Evolutionary conservation across 306 rosid species (phyloP).

Genomic region (Mucuna pruriens): DNA sequence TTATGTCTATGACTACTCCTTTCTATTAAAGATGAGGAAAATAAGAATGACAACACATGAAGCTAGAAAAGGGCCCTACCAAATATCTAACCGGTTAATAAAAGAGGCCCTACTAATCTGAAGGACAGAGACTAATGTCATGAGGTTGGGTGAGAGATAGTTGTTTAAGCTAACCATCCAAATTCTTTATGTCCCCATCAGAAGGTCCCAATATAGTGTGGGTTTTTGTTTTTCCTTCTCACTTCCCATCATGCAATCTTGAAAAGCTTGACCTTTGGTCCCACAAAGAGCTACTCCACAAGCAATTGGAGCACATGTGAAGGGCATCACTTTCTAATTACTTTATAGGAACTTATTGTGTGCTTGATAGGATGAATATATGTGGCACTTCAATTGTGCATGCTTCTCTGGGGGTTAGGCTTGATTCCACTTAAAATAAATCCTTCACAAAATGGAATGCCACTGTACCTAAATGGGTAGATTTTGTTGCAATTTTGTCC

Average conservation of each 20-base stretch:
- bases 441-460: slow-evolving; percentile 17
- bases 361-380: slow-evolving; percentile 26
- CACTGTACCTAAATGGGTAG: slow-evolving; percentile 7
- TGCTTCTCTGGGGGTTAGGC: slow-evolving; percentile 33
- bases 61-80: slow-evolving; percentile 21
- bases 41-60: neutral
- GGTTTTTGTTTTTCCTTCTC: slow-evolving; percentile 38
- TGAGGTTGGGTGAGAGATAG: slow-evolving; percentile 40
- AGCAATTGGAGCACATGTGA: slow-evolving; percentile 47
- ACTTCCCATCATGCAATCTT: slow-evolving; percentile 48
- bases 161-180: slow-evolving; percentile 35
- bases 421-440: slow-evolving; percentile 32
- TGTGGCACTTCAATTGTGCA: slow-evolving; percentile 40
- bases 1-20: neutral
- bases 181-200: slow-evolving; percentile 43
- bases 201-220: slow-evolving; percentile 37
- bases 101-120: slow-evolving; percentile 41
- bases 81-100: slow-evolving; percentile 24
- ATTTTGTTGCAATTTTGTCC: neutral
- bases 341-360: slow-evolving; percentile 26
- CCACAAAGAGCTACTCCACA: slow-evolving; percentile 38
- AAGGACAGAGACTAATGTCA: neutral
- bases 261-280: slow-evolving; percentile 37
- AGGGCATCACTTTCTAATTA: slow-evolving; percentile 31
- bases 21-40: neutral